Conservation (phyloP, 768 basidiomycete species). For the Paxillus ammoniavirescens region DNA sequence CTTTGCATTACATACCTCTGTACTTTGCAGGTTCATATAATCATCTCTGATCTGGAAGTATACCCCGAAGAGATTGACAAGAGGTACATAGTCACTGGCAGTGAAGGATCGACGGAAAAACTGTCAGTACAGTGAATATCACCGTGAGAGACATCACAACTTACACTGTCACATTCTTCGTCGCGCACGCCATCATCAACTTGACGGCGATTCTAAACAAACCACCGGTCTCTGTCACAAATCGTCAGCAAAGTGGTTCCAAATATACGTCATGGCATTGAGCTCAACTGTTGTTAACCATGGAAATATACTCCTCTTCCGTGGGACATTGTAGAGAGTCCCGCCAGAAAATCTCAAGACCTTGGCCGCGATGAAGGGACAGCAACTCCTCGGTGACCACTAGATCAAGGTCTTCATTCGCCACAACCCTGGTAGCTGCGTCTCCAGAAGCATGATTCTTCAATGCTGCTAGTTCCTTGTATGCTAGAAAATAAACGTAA, state of each 20-base stretch:
- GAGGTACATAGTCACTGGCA: conserved; percentile 80
- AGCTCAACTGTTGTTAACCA: conserved; percentile 91
- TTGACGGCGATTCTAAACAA: conserved; percentile 90
- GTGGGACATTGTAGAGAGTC: conserved; percentile 89
- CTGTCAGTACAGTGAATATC: neutral
- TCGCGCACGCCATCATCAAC: conserved; percentile 91
- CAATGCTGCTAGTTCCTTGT: conserved; percentile 49
- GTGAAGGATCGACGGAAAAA: neutral
- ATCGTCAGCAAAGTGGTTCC: conserved; percentile 8
- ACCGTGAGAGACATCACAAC: conserved; percentile 13
- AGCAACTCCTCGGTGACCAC: conserved; percentile 55
- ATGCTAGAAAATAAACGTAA: too few relatives aligned
- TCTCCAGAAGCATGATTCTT: conserved; percentile 6
- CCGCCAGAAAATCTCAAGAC: conserved; percentile 91
- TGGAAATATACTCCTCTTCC: conserved; percentile 90
- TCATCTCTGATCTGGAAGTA: too few relatives aligned
- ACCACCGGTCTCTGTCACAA: conserved; percentile 82
- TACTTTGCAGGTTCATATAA: conserved; percentile 90
- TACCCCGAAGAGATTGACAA: too few relatives aligned
- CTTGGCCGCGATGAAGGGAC: conserved; percentile 91
- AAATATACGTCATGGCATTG: conserved; percentile 59
- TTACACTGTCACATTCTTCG: conserved; percentile 58
- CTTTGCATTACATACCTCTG: conserved; percentile 49
- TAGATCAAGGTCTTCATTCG: conserved; percentile 71
- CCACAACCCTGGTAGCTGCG: conserved; percentile 36